Evolutionary conservation across 371 early-diverging fungal species (phyloP), one percentile per base, ranked within the genome.

Genomic region (Mortierella sp.): DNA sequence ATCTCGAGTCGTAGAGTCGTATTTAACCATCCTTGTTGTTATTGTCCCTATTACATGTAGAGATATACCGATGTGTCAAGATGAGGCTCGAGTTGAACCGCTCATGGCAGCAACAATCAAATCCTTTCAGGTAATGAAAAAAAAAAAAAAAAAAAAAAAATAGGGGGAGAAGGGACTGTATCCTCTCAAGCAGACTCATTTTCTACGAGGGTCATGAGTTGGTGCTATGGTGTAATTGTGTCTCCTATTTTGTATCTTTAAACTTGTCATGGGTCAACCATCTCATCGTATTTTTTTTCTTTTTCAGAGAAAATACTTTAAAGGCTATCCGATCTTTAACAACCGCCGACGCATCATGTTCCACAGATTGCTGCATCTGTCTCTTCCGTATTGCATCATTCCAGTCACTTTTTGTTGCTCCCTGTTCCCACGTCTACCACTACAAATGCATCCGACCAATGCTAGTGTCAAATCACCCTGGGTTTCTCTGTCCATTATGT

Each of bases 351-450:
- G 68, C 82, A 8, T 57, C 76, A 7, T 68, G 67, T 64, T 68
- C 81, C 13, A 87, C 85, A 63, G 98, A 98, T 77, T 98, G 98
- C 84, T 97, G 97, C 82, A 98, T 98, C 70, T 98, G 98, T 83
- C 88, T 98, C 51, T 94, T 93, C 76, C 87, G 93, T 57, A 90
- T 97, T 68, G 92, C 92, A 8, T 95, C 96, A 17, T 95, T 93
- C 85, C 97, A 97, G 85, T 96, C 97, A 9, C 88, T 98, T 54
- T 98, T 98, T 77, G 88, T 97, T 19, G 94, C 98, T 6, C 97
- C 98, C 2, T 97, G 98, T 76, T 96, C 96, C 12, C 98, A 97
- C 80, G 93, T 94, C 70, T 98, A 93, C 85, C 98, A 98, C 77
- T 98, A 92, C 86, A 97, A 96, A 84, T 98, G 98, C 81, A 93